Evolutionary conservation across 2,329 filamentous ascomycete species (phyloP), one percentile per base, ranked within the genome.

Genomic region (Leptographium wingfieldii): DNA sequence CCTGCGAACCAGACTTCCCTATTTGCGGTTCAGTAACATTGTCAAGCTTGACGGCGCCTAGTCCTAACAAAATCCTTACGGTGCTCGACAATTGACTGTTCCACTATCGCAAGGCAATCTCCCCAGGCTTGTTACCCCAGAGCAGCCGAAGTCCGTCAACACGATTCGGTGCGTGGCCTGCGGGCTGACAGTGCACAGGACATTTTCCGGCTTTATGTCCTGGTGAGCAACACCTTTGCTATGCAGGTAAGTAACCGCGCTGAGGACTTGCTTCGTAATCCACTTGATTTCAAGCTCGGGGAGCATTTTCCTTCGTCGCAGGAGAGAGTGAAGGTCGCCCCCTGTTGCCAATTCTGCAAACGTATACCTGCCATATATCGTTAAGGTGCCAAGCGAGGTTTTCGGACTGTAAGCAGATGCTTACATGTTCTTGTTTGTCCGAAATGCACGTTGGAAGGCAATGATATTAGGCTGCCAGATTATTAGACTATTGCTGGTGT

Each of bases 311-410:
- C 72, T 70, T 27, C 72, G 71, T 53, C 70, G 64, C 11, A 78
- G 66, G 22, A 80, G 75, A 0, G 79, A 81, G 68, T 76, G 77
- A 3, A 82, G 67, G 63, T 82, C 80, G 0, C 80, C 80, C 0
- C 82, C 76, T 5, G 76, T 73, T 0, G 81, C 81, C 43, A 85
- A 71, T 57, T 84, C 80, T 1, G 76, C 80, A 61, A 85, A 82
- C 0, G 78, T 77, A 61, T 80, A 82, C 40, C 78, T 81, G 27
- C 22, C 10, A 35, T 29, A 51, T 7, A 46, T n/a, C 4, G 7
- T n/a, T n/a, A 64, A 29, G 63, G 66, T 38, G 25, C 61, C 40
- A 14, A 43, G 12, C 33, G 4, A 22, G 11, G 25, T 3, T 16
- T 16, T 4, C 11, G 31, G 11, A 22, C 12, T 22, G 35, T 38